A percentile compares a stretch with the other conserved stretches of the same genome.
These are phyloP conservation scores for Pleoardoris graminearum DNA, from an alignment of 2,329 filamentous ascomycete genomes.

Conservation along the genomic window DNA sequence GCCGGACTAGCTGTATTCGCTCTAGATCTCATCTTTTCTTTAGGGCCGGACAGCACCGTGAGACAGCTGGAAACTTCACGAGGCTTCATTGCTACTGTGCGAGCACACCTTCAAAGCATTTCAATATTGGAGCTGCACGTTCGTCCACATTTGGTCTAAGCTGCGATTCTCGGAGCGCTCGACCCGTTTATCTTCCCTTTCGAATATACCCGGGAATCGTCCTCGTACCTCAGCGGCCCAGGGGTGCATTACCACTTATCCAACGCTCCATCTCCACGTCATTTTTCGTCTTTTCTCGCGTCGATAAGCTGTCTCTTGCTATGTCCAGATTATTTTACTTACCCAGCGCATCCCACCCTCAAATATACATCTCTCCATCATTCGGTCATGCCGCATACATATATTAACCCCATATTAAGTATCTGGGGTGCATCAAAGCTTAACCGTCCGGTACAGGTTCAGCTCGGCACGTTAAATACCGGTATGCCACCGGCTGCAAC, in stretches of 20 bases:
- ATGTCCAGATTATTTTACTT: constrained; percentile 20
- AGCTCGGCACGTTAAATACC: constrained; percentile 28
- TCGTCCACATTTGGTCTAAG: too few species aligned
- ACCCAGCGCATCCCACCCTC: constrained; percentile 9
- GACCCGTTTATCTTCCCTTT: background rate
- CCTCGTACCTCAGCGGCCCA: background rate
- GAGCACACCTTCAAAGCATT: too few species aligned
- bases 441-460: constrained; percentile 15
- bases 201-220: constrained; percentile 4
- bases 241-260: too few species aligned
- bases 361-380: constrained; percentile 5
- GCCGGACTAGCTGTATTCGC: too few species aligned
- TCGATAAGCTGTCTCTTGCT: background rate
- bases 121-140: too few species aligned
- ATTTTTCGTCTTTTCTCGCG: background rate
- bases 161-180: too few species aligned
- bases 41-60: too few species aligned
- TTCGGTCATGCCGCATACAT: constrained; percentile 24
- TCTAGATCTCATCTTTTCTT: too few species aligned
- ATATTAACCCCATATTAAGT: constrained; percentile 24
- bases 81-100: too few species aligned
- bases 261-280: constrained; percentile 8
- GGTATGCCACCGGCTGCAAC: constrained; percentile 22
- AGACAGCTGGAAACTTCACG: too few species aligned
- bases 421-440: constrained; percentile 26